Conservation (phyloP, 169 alveolate genomes). For the Eimeria maxima region DNA sequence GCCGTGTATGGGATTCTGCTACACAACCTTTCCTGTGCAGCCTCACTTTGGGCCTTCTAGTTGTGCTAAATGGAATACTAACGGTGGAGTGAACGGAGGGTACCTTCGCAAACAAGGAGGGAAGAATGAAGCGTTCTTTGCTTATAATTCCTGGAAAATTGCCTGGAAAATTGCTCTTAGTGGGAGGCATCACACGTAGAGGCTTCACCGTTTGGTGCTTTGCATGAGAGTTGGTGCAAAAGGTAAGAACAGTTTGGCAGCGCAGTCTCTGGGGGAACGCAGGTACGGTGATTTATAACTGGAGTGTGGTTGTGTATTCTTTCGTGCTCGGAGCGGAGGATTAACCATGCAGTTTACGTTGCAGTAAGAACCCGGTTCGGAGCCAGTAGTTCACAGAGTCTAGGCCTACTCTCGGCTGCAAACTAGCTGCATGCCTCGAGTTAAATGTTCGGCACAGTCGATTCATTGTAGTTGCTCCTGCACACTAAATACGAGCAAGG, state of each 20-base stretch:
- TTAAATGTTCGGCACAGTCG: not conserved
- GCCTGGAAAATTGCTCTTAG: not conserved
- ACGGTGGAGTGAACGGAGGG: not conserved
- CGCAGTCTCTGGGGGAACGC: not conserved
- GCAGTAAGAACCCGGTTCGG: not conserved
- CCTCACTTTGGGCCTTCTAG: not conserved
- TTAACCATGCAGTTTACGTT: not conserved
- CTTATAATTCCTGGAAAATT: not conserved
- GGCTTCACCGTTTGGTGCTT: not conserved
- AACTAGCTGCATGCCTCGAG: not conserved
- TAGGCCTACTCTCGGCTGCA: not conserved
- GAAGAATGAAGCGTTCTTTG: not conserved
- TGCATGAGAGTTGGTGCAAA: not conserved
- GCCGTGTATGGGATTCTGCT: not conserved
- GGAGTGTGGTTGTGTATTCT: not conserved
- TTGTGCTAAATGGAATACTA: not conserved
- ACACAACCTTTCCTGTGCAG: not conserved
- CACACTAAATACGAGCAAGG: not conserved
- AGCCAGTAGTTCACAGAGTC: not conserved
- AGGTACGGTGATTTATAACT: not conserved
- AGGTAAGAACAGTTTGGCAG: not conserved
- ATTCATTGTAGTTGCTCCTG: not conserved
- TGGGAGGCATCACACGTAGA: not conserved
- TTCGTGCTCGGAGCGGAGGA: not conserved
- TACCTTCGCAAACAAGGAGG: not conserved